phyloP scores from a whole-genome alignment of 2,329 filamentous ascomycete genomes.

The Diaporthe nobilis region DNA sequence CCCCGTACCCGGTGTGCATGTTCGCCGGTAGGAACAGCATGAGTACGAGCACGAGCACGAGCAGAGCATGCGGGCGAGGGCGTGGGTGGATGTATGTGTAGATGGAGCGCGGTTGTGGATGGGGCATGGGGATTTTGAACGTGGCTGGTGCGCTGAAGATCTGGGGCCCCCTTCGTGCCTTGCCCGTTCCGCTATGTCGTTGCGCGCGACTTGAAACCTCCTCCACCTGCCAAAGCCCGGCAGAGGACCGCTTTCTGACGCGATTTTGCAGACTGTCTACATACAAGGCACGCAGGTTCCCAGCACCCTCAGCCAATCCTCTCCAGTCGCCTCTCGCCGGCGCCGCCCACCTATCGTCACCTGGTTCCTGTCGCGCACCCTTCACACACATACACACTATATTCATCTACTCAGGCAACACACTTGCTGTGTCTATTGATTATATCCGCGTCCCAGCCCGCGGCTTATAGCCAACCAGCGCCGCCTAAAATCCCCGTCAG shows the following conservation, averaged over 20 bases:
- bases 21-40: background rate
- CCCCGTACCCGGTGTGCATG: slow-evolving; percentile 4
- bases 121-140: slow-evolving; percentile 10
- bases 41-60: background rate
- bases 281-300: slow-evolving; percentile 45
- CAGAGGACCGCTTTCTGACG: slow-evolving; percentile 53
- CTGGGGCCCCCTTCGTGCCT: slow-evolving; percentile 18
- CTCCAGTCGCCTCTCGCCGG: slow-evolving; percentile 36
- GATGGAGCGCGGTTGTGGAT: slow-evolving; percentile 5
- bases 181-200: slow-evolving; percentile 23
- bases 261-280: slow-evolving; percentile 53
- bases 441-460: slow-evolving; percentile 27
- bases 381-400: background rate
- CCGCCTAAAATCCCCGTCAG: slow-evolving; percentile 35
- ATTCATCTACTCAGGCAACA: slow-evolving; percentile 1
- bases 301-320: slow-evolving; percentile 48
- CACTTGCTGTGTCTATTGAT: slow-evolving; percentile 29
- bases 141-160: slow-evolving; percentile 41
- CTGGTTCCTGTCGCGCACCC: slow-evolving; percentile 30
- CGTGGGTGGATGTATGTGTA: background rate
- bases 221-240: slow-evolving; percentile 38
- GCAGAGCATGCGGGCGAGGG: background rate
- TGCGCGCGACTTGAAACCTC: slow-evolving; percentile 37
- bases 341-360: slow-evolving; percentile 33
- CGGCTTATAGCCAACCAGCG: slow-evolving; percentile 37